Conservation (phyloP, 1,284 basidiomycete genomes). For the Apiotrichum akiyoshidainum region DNA sequence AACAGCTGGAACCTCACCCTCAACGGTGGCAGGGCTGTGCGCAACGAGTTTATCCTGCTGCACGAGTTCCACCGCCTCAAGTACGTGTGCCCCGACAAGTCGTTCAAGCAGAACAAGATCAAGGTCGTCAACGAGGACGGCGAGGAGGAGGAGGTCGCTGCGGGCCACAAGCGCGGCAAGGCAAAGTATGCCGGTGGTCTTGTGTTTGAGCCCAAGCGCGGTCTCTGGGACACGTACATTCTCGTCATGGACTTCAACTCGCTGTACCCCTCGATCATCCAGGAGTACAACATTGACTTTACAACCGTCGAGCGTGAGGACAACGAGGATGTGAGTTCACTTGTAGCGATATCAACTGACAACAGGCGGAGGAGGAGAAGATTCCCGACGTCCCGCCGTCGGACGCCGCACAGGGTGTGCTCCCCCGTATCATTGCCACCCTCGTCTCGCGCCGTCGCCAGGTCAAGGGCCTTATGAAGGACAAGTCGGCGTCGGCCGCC, state of each 20-base stretch:
- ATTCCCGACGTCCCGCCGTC: conserved; percentile 82
- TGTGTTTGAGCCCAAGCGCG: conserved; percentile 94
- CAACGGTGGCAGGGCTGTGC: conserved; percentile 92
- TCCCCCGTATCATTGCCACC: conserved; percentile 92
- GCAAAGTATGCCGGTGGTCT: conserved; percentile 99
- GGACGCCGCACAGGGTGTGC: conserved; percentile 75
- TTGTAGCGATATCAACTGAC: background rate
- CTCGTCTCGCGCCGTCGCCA: conserved; percentile 84
- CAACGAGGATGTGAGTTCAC: conserved; percentile 56
- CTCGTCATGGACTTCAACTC: conserved; percentile 99
- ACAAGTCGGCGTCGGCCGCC: conserved; percentile 68
- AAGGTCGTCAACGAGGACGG: conserved; percentile 33
- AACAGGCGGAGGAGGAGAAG: conserved; percentile 63
- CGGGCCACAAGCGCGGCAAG: conserved; percentile 66
- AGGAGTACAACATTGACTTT: conserved; percentile 99
- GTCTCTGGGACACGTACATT: conserved; percentile 94
- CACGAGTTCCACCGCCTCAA: conserved; percentile 97
- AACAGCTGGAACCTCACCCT: conserved; percentile 97
- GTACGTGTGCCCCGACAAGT: conserved; percentile 96
- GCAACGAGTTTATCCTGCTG: conserved; percentile 97
- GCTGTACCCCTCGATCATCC: conserved; percentile 97
- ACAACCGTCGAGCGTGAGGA: conserved; percentile 82
- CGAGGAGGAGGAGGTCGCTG: conserved; percentile 61
- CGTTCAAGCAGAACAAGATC: conserved; percentile 60
- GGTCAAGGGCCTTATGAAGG: conserved; percentile 96